Percentiles rank a stretch among this genome's conserved stretches.
These are phyloP conservation scores for Bipolaris victoriae DNA, from an alignment of 2,329 filamentous ascomycete genomes.

Conservation along the genomic window DNA sequence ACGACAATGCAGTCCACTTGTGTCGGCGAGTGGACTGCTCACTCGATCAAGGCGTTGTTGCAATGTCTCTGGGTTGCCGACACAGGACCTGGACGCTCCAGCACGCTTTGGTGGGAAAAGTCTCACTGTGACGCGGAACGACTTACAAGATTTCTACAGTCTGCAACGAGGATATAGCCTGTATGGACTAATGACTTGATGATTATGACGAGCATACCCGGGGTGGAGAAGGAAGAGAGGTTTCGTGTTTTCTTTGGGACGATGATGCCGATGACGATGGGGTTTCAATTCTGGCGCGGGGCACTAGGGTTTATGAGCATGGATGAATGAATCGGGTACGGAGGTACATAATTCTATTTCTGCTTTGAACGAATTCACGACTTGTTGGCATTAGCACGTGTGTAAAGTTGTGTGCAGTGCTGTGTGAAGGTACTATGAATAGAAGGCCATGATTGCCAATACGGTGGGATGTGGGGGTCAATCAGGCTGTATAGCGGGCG, in stretches of 20 bases:
- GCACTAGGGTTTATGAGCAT: slow-evolving; percentile 5
- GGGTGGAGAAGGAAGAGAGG: slow-evolving; percentile 33
- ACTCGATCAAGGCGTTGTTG: slow-evolving; percentile 13
- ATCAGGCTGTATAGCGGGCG: background rate
- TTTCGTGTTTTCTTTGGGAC: slow-evolving; percentile 20
- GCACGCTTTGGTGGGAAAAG: slow-evolving; percentile 26
- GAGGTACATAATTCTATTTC: slow-evolving; percentile 16
- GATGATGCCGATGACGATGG: slow-evolving; percentile 1
- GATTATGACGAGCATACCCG: slow-evolving; percentile 46
- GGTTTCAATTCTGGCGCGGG: slow-evolving; percentile 1
- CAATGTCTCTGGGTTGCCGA: slow-evolving; percentile 14
- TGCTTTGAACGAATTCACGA: slow-evolving; percentile 5
- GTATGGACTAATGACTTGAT: slow-evolving; percentile 44
- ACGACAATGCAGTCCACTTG: slow-evolving; percentile 16
- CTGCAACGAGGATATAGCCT: slow-evolving; percentile 28
- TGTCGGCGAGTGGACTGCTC: slow-evolving; percentile 24
- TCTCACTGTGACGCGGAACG: slow-evolving; percentile 40
- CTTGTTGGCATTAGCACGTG: slow-evolving; percentile 9
- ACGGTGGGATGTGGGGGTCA: background rate
- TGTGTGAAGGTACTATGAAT: background rate
- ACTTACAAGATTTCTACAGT: slow-evolving; percentile 36
- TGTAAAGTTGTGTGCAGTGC: background rate
- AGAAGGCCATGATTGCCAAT: background rate
- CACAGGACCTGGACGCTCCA: slow-evolving; percentile 1
- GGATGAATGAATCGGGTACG: slow-evolving; percentile 5